Conservation (phyloP, 2,329 filamentous ascomycete species). For the Scedosporium dehoogii region DNA sequence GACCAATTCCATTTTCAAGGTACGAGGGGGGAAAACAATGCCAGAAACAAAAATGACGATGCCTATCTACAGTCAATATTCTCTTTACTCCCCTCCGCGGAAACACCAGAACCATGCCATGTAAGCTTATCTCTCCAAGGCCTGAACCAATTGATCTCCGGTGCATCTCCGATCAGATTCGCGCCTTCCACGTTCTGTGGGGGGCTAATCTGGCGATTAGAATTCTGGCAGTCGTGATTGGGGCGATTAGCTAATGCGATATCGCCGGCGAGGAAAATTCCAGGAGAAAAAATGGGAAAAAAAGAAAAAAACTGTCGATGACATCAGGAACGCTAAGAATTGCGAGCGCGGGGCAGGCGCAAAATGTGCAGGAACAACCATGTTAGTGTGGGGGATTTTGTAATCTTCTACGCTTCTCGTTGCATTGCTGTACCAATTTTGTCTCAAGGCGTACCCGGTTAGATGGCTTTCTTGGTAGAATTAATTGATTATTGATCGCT, state of each 20-base stretch:
- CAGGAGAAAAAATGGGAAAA: neutral
- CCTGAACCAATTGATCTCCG: neutral
- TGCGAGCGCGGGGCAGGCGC: constrained; percentile 3
- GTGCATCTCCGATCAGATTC: neutral
- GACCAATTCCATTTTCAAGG: too few species aligned
- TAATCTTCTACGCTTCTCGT: neutral
- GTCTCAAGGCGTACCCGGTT: too few species aligned
- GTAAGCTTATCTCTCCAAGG: neutral
- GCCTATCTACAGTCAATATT: too few species aligned
- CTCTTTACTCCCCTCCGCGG: neutral
- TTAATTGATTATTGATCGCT: too few species aligned
- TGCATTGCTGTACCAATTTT: too few species aligned
- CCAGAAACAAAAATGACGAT: too few species aligned
- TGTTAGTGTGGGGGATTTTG: neutral
- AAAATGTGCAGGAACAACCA: neutral
- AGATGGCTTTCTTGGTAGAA: too few species aligned
- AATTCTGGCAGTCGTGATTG: neutral
- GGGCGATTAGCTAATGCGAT: neutral
- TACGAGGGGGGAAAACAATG: too few species aligned
- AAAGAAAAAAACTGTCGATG: neutral
- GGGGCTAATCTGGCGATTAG: neutral
- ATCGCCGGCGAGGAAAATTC: neutral
- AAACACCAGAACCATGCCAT: neutral
- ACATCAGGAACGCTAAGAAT: constrained; percentile 4
- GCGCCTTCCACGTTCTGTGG: neutral